Evolutionary conservation across 768 basidiomycete genomes (phyloP), one percentile per base, ranked within the genome.

Genomic region (Lentinula guzmanii): DNA sequence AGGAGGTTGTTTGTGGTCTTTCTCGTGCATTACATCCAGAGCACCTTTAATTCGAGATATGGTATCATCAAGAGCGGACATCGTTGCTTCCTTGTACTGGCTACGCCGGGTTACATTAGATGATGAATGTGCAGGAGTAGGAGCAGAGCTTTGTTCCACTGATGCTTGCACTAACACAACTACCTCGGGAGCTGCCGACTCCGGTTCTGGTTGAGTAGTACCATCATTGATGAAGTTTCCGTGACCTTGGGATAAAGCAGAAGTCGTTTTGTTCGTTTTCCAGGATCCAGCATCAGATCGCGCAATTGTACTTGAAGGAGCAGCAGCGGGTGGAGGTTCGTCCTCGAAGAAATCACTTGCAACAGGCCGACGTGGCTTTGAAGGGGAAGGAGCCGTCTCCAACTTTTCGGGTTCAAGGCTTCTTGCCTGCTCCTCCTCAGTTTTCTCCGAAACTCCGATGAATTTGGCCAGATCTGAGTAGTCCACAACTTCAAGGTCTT

Each of bases 21-120:
- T 75, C 48, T 81, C 81, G 48, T 86, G 87, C 85, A 89, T 89
- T 34, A 79, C 81, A 68, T 84, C 82, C 60, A 94, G 68, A 13
- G 87, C 92, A 35, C 90, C 91, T 68, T 87, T 93, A 68, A 94
- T 93, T 45, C 92, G 84, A 5, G 89, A 90, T 83, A 94, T 91
- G 31, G 85, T 83, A 68, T 94, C 90, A 68, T 91, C 85, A 63
- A 93, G 73, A 16, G 90, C 82, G 2, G 90, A 86, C 84, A 92
- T 90, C 8, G 77, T 68, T 24, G 82, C 75, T 64, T 82, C 82
- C 62, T 77, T 80, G 70, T 80, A 79, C 63, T 79, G 78, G 24
- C 54, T 69, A 45, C 82, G 77, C 28, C 41, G 39, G 8, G 55
- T 5, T 6, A 13, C 24, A 13, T 13, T n/a, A 7, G 55, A 18